Evolutionary conservation across 148 eudicot species (phyloP).

Genomic region (Nepenthes gracilis): DNA sequence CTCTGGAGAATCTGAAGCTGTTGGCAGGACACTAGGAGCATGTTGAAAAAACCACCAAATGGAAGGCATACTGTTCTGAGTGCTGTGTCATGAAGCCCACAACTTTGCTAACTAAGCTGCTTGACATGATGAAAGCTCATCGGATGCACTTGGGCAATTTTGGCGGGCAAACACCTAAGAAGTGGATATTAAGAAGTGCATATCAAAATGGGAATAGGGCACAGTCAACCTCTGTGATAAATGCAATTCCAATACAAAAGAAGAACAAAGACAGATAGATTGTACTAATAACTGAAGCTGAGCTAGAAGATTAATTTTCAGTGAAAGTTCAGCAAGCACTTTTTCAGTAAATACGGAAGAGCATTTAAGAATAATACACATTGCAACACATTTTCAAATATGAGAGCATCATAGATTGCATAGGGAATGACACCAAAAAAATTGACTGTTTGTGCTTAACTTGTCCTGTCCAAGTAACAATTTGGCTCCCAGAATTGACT

Average conservation of each 20-base stretch:
- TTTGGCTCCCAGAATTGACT: slow-evolving; percentile 35
- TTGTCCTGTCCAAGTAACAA: slow-evolving; percentile 23
- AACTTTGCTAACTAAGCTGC: slow-evolving; percentile 53
- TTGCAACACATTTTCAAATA: too few species aligned
- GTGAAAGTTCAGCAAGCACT: too few species aligned
- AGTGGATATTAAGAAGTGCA: neutral
- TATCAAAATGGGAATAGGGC: too few species aligned
- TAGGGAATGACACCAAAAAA: slow-evolving; percentile 18
- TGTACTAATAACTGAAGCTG: too few species aligned
- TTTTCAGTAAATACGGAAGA: too few species aligned
- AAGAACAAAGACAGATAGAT: too few species aligned
- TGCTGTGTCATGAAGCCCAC: slow-evolving; percentile 80
- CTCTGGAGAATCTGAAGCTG: slow-evolving; percentile 50
- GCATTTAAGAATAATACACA: too few species aligned
- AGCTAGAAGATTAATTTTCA: too few species aligned
- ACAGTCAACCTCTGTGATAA: too few species aligned
- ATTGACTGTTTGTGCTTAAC: slow-evolving; percentile 10
- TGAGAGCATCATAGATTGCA: slow-evolving; percentile 4
- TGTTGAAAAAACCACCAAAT: slow-evolving; percentile 71
- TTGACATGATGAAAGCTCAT: slow-evolving; percentile 50
- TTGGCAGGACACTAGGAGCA: slow-evolving; percentile 40
- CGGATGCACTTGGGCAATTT: slow-evolving; percentile 45
- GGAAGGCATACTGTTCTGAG: slow-evolving; percentile 81
- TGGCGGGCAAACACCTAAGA: slow-evolving; percentile 56
- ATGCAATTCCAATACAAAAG: too few species aligned